Conservation (phyloP, 129 eudicot genomes). For the Chrysanthemum lavandulifolium region DNA sequence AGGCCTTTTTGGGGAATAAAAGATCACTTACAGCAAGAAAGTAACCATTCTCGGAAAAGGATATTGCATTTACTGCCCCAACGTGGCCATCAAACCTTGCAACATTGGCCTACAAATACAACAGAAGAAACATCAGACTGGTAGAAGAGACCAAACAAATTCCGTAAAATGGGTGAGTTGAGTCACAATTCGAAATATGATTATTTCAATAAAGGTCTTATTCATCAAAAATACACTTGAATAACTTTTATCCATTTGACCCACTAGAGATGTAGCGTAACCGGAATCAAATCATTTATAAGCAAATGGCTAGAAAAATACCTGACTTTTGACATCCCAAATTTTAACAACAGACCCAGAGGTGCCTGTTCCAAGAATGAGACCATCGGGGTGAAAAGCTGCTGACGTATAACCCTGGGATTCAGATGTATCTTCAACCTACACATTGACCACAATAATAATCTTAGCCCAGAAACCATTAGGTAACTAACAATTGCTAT, state of each 20-base stretch:
- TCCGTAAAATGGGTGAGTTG: not conserved
- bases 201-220: no score
- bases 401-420: constrained; percentile 93
- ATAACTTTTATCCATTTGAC: not conserved
- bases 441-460: constrained; percentile 15
- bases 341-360: constrained; percentile 76
- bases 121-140: not conserved
- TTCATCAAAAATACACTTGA: no score
- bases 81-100: constrained; percentile 88
- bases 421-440: constrained; percentile 80
- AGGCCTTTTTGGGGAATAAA: not conserved
- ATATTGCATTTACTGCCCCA: constrained; percentile 74
- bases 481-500: not conserved
- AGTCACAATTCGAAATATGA: not conserved
- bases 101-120: constrained; percentile 66
- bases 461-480: constrained; percentile 2
- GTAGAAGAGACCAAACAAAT: not conserved
- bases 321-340: constrained; percentile 99
- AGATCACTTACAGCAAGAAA: constrained; percentile 68
- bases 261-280: not conserved
- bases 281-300: no score
- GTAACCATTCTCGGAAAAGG: constrained; percentile 89
- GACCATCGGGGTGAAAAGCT: constrained; percentile 99
- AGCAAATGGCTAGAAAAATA: constrained; percentile 11
- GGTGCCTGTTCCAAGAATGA: constrained; percentile 98